Evolutionary conservation across 352 stramenopile genomes (phyloP).

Genomic region (Phytophthora uliginosa): DNA sequence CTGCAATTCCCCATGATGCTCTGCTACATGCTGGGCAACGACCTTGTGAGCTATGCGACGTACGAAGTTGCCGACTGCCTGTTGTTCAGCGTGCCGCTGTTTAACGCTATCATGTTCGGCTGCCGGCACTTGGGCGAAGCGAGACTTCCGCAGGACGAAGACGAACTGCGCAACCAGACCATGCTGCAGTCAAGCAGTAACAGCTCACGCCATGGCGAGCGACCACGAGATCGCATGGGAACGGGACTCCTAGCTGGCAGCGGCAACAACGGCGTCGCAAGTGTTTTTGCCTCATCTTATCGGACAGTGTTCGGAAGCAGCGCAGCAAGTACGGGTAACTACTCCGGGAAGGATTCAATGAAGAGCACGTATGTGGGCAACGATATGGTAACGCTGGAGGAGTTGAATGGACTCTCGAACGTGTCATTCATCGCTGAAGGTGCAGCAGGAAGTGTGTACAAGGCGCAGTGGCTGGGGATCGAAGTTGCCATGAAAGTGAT

Average conservation of each 20-base stretch:
- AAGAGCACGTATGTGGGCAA: slow-evolving; percentile 57
- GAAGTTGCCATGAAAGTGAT: slow-evolving; percentile 83
- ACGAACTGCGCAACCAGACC: slow-evolving; percentile 32
- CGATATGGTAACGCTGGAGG: slow-evolving; percentile 60
- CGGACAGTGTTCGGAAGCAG: slow-evolving; percentile 52
- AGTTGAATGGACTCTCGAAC: slow-evolving; percentile 67
- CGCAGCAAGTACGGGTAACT: slow-evolving; percentile 24
- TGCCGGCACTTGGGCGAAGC: slow-evolving; percentile 42
- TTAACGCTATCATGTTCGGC: slow-evolving; percentile 69
- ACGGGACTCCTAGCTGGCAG: slow-evolving; percentile 34
- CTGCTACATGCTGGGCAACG: slow-evolving; percentile 39
- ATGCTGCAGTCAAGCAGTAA: slow-evolving; percentile 43
- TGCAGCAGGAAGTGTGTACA: slow-evolving; percentile 69
- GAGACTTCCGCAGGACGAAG: slow-evolving; percentile 17
- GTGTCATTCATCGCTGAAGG: slow-evolving; percentile 71
- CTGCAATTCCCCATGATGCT: slow-evolving; percentile 66
- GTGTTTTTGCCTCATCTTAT: slow-evolving; percentile 50
- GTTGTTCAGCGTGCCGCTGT: slow-evolving; percentile 55
- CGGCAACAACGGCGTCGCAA: slow-evolving; percentile 33
- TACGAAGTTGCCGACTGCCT: slow-evolving; percentile 51
- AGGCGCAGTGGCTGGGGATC: slow-evolving; percentile 78
- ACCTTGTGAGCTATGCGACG: slow-evolving; percentile 38
- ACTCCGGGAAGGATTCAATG: slow-evolving; percentile 48
- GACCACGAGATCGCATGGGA: slow-evolving; percentile 40
- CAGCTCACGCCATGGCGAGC: slow-evolving; percentile 38